Conservation (phyloP, 306 rosid species). For the Pyrus communis region DNA sequence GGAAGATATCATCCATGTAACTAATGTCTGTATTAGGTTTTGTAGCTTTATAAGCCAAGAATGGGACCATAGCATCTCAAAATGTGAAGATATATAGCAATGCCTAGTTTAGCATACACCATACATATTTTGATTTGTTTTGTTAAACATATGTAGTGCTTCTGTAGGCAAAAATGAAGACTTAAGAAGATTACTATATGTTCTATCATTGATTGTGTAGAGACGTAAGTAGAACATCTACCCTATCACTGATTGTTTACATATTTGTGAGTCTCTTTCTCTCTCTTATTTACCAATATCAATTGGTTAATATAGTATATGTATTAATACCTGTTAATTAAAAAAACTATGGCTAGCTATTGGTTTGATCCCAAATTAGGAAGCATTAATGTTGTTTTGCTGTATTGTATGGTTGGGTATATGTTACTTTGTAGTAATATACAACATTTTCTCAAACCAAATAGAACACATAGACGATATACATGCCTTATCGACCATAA, state of each 20-base stretch:
- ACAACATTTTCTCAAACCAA: not conserved
- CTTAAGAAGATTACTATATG: too few species aligned
- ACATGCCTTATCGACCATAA: not conserved
- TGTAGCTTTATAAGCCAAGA: too few species aligned
- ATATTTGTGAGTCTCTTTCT: too few species aligned
- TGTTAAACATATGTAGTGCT: too few species aligned
- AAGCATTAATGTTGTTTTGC: not conserved
- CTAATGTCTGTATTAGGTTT: not conserved
- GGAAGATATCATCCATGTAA: not conserved
- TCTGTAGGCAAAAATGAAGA: too few species aligned
- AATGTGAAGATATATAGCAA: too few species aligned
- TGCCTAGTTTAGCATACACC: too few species aligned
- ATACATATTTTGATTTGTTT: too few species aligned
- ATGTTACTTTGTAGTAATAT: not conserved
- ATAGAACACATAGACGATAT: not conserved
- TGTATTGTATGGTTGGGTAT: not conserved
- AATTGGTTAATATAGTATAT: not conserved
- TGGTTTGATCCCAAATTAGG: not conserved
- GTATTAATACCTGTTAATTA: not conserved
- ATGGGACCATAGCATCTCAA: too few species aligned
- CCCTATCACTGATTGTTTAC: not conserved
- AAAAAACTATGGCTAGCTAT: not conserved
- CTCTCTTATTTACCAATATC: not conserved
- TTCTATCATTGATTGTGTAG: not conserved
- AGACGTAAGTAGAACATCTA: not conserved